Conservation (phyloP, 345 rosid species). For the Arabidopsis suecica region DNA sequence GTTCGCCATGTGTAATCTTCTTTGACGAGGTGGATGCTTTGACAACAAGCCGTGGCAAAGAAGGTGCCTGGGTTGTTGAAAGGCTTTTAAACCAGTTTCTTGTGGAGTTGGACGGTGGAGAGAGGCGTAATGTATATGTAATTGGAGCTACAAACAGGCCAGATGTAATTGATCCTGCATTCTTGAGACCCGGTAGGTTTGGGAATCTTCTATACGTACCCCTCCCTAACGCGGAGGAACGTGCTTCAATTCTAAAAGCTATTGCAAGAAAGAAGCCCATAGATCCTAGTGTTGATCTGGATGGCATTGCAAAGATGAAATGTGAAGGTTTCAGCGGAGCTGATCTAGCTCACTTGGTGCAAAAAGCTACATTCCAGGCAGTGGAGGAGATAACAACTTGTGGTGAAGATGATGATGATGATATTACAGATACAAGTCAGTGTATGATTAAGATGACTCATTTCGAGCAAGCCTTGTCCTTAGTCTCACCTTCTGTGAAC, state of each 20-base stretch:
- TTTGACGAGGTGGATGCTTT: slow-evolving; percentile 74
- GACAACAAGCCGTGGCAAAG: slow-evolving; percentile 1
- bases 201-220: slow-evolving; percentile 83
- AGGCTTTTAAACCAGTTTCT: slow-evolving; percentile 57
- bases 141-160: slow-evolving; percentile 98
- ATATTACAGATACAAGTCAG: slow-evolving; percentile 11
- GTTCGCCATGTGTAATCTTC: slow-evolving; percentile 87
- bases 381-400: slow-evolving; percentile 51
- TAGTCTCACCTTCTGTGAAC: slow-evolving; percentile 69
- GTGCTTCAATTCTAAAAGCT: slow-evolving; percentile 77
- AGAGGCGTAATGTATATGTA: slow-evolving; percentile 69
- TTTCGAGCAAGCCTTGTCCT: slow-evolving; percentile 62
- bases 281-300: slow-evolving; percentile 73
- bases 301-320: slow-evolving; percentile 60
- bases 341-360: slow-evolving; percentile 84
- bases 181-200: slow-evolving; percentile 90
- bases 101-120: slow-evolving; percentile 86
- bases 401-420: slow-evolving; percentile 27
- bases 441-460: slow-evolving; percentile 59
- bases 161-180: slow-evolving; percentile 82
- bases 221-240: slow-evolving; percentile 76
- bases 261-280: slow-evolving; percentile 72
- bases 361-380: slow-evolving; percentile 75
- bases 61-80: neutral
- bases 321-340: slow-evolving; percentile 89